Conservation (phyloP, 352 stramenopile genomes). For the Phytophthora tubulina region DNA sequence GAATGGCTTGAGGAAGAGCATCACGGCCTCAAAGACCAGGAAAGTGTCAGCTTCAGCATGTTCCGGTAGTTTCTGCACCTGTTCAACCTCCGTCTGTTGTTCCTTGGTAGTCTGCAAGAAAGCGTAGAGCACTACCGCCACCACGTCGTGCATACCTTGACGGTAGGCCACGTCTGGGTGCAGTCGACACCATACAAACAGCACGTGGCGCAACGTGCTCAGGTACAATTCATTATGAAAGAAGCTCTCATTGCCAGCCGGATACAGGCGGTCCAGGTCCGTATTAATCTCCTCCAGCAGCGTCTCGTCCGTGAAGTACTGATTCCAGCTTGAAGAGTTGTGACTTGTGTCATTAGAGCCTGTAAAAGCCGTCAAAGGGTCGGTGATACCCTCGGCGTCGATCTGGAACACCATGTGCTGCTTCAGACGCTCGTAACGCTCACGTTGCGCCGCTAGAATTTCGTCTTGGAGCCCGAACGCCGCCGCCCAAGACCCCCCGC, state of each 20-base stretch:
- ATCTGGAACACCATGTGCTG: constrained; percentile 74
- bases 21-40: constrained; percentile 77
- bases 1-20: constrained; percentile 83
- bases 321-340: constrained; percentile 49
- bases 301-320: constrained; percentile 77
- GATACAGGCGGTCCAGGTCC: constrained; percentile 80
- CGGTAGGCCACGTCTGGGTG: constrained; percentile 86
- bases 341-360: constrained; percentile 7
- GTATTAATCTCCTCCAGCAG: constrained; percentile 87
- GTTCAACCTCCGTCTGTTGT: constrained; percentile 18
- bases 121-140: constrained; percentile 79
- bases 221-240: constrained; percentile 81
- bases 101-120: constrained; percentile 41
- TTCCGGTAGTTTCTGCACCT: constrained; percentile 43
- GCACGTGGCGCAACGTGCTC: constrained; percentile 71
- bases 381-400: constrained; percentile 54
- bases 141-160: constrained; percentile 89
- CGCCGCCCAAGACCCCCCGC: constrained; percentile 28
- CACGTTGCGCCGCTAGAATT: constrained; percentile 34
- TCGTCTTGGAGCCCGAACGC: constrained; percentile 37
- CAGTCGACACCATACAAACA: constrained; percentile 88
- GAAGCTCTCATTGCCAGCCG: constrained; percentile 74
- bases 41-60: constrained; percentile 73
- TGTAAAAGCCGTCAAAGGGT: constrained; percentile 57
- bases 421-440: constrained; percentile 68